These are phyloP conservation scores for Ogataea saltuana DNA, from an alignment of 805 yeast genomes.

Conservation along the genomic window DNA sequence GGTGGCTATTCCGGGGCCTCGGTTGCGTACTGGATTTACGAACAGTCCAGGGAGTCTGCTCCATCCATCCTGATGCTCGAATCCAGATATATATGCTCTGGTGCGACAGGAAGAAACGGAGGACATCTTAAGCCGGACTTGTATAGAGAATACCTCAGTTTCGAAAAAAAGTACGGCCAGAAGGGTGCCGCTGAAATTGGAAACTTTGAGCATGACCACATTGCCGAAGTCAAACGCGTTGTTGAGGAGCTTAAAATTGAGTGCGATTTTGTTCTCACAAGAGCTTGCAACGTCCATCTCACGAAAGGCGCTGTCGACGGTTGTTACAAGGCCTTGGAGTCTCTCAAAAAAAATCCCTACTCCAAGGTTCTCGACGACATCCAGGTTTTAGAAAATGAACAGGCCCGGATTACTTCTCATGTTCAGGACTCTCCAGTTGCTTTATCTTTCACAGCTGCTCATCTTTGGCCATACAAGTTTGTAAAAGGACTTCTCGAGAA, in stretches of 20 bases:
- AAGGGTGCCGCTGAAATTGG: slow-evolving; percentile 37
- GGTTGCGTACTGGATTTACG: slow-evolving; percentile 29
- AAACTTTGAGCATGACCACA: slow-evolving; percentile 40
- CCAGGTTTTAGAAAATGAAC: slow-evolving; percentile 34
- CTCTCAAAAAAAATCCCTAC: slow-evolving; percentile 27
- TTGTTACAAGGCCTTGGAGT: slow-evolving; percentile 12
- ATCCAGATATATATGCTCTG: slow-evolving; percentile 41
- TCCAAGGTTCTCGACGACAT: slow-evolving; percentile 30
- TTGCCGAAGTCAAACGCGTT: slow-evolving; percentile 34
- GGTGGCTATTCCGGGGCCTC: slow-evolving; percentile 49
- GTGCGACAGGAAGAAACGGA: slow-evolving; percentile 51
- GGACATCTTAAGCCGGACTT: slow-evolving; percentile 46
- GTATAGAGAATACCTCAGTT: slow-evolving; percentile 22
- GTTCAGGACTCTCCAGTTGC: slow-evolving; percentile 30
- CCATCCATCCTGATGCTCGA: slow-evolving; percentile 33
- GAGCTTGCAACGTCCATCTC: slow-evolving; percentile 32
- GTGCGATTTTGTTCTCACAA: slow-evolving; percentile 33
- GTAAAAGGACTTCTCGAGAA: slow-evolving; percentile 36
- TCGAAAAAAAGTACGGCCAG: slow-evolving; percentile 23
- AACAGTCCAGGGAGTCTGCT: slow-evolving; percentile 1
- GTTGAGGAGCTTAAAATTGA: slow-evolving; percentile 35
- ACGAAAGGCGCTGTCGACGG: slow-evolving; percentile 20
- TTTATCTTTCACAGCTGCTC: slow-evolving; percentile 41
- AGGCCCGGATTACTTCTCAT: slow-evolving; percentile 31
- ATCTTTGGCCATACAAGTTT: slow-evolving; percentile 45